A percentile compares a stretch with the other conserved stretches of the same genome.
Evolutionary conservation across 2,329 filamentous ascomycete genomes (phyloP).

Genomic region (Calonectria henricotiae): DNA sequence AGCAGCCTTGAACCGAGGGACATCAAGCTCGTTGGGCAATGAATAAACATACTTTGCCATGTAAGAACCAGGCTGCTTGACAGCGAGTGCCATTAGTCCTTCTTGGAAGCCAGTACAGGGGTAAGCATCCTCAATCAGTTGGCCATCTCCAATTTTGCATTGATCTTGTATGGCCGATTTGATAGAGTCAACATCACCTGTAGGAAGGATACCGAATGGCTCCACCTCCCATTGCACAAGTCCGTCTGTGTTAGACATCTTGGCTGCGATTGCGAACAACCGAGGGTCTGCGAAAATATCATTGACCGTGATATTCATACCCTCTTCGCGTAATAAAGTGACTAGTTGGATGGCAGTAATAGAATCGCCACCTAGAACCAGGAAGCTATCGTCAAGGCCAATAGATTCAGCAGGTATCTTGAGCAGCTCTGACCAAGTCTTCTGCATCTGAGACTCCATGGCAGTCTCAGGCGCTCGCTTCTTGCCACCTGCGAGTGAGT

Average conservation of each 20-base stretch:
- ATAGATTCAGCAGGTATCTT: conserved; percentile 53
- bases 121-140: conserved; percentile 54
- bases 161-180: neutral
- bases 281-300: conserved; percentile 26
- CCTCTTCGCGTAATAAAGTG: conserved; percentile 13
- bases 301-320: conserved; percentile 10
- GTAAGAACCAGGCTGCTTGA: conserved; percentile 36
- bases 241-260: neutral
- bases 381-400: conserved; percentile 18
- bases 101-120: conserved; percentile 59
- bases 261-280: conserved; percentile 6
- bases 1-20: neutral
- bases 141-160: neutral
- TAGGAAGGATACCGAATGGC: conserved; percentile 6
- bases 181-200: neutral
- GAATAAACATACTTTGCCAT: conserved; percentile 32
- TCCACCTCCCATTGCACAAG: neutral
- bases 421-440: conserved; percentile 55
- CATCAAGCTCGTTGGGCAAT: conserved; percentile 6
- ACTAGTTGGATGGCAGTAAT: conserved; percentile 47
- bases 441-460: conserved; percentile 44
- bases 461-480: conserved; percentile 18
- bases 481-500: conserved; percentile 12
- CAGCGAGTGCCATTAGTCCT: conserved; percentile 53
- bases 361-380: conserved; percentile 30